Conservation (phyloP, 164 flowering plant genomes). For the Piper betle region DNA sequence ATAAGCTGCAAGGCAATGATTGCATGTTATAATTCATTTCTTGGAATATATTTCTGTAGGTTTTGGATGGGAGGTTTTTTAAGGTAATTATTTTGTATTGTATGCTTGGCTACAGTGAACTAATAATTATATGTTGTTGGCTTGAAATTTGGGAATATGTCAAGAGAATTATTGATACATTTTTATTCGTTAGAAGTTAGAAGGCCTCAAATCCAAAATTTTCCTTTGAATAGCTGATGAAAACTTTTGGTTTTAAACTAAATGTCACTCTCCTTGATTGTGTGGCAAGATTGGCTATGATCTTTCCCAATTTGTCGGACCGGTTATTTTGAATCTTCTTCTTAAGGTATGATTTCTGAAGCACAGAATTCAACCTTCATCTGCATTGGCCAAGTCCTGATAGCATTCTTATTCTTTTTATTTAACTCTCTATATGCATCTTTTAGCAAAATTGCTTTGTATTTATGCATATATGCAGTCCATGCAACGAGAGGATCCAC, state of each 20-base stretch:
- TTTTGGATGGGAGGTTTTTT: constrained; percentile 97
- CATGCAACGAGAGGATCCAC: constrained; percentile 87
- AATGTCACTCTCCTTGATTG: neutral
- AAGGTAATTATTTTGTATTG: constrained; percentile 39
- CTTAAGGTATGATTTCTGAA: constrained; percentile 33
- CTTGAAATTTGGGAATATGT: neutral
- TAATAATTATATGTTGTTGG: neutral
- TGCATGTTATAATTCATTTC: constrained; percentile 5
- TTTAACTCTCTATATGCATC: neutral
- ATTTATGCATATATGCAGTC: constrained; percentile 39
- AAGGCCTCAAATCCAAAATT: too few species aligned
- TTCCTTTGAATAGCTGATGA: too few species aligned
- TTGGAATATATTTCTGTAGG: constrained; percentile 26
- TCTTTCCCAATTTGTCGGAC: constrained; percentile 70
- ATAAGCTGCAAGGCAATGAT: neutral
- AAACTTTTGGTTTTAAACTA: neutral
- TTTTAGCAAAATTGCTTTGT: neutral
- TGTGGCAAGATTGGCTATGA: constrained; percentile 53
- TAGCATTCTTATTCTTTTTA: neutral
- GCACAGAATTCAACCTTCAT: too few species aligned
- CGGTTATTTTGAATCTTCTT: constrained; percentile 44
- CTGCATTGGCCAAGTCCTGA: too few species aligned
- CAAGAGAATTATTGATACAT: neutral
- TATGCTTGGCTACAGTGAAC: neutral
- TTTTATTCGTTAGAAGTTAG: too few species aligned